Percentiles rank a stretch among this genome's conserved stretches.
phyloP scores from a whole-genome alignment of 2,329 filamentous ascomycete genomes.

The Cladosporium phlei region DNA sequence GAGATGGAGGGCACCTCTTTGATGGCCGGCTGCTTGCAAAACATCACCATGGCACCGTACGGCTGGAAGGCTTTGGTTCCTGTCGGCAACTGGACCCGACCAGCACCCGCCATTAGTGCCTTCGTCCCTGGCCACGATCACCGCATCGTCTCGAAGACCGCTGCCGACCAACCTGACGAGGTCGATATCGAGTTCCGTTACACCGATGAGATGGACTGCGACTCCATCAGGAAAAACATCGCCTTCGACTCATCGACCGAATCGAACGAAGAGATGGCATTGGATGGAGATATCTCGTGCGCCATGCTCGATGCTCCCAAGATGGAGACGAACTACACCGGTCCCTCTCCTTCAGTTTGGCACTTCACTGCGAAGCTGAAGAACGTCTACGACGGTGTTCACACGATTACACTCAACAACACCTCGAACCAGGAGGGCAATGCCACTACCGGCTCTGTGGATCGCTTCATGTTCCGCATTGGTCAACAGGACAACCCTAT shows the following conservation, averaged over 20 bases:
- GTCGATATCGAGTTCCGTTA: constrained; percentile 54
- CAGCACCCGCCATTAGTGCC: constrained; percentile 55
- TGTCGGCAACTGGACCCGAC: constrained; percentile 44
- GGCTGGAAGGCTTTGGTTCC: constrained; percentile 60
- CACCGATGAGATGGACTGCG: constrained; percentile 58
- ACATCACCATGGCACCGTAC: constrained; percentile 50
- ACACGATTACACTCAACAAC: constrained; percentile 55
- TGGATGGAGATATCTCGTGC: constrained; percentile 48
- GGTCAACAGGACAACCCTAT: constrained; percentile 56
- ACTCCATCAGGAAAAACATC: constrained; percentile 48
- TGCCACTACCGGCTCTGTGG: constrained; percentile 47
- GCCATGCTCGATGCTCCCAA: constrained; percentile 32
- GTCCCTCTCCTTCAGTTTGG: constrained; percentile 53
- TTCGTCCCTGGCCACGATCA: constrained; percentile 59
- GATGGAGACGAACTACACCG: constrained; percentile 40
- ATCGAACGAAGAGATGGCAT: constrained; percentile 34
- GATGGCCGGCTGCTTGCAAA: constrained; percentile 53
- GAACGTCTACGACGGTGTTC: constrained; percentile 57
- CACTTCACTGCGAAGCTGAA: constrained; percentile 49
- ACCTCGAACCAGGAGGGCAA: constrained; percentile 41
- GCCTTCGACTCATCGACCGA: constrained; percentile 51
- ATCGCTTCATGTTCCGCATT: constrained; percentile 59
- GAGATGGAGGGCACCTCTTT: constrained; percentile 38
- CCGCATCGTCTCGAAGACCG: constrained; percentile 47
- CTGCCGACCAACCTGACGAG: constrained; percentile 5